A percentile compares a stretch with the other conserved stretches of the same genome.
Conservation (phyloP, 208 protist species). For the Leishmania major region DNA sequence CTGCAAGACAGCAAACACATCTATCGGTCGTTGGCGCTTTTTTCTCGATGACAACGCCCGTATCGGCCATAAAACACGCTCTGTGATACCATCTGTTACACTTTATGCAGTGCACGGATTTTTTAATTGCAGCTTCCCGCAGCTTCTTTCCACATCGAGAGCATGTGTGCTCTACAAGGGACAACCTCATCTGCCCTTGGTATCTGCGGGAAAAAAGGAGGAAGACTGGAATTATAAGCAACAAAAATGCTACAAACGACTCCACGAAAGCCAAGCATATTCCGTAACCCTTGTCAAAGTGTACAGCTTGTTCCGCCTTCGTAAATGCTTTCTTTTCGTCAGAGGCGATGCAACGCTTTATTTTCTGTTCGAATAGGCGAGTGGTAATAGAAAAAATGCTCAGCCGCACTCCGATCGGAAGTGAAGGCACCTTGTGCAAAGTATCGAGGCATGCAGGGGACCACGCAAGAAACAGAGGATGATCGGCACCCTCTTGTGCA, state of each 20-base stretch:
- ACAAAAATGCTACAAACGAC: not conserved
- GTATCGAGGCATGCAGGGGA: slow-evolving; percentile 14
- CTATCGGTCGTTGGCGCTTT: not conserved
- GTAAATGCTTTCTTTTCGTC: not conserved
- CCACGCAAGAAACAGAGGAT: slow-evolving; percentile 33
- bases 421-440: slow-evolving; percentile 29
- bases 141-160: slow-evolving; percentile 21
- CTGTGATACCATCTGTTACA: slow-evolving; percentile 41
- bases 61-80: slow-evolving; percentile 60
- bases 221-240: not conserved
- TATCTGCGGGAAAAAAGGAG: slow-evolving; percentile 1
- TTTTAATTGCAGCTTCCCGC: not conserved
- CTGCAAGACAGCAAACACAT: slow-evolving; percentile 62
- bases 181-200: not conserved
- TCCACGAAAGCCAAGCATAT: not conserved
- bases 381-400: slow-evolving; percentile 28
- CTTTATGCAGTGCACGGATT: slow-evolving; percentile 18
- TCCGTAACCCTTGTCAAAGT: not conserved
- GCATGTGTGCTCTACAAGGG: slow-evolving; percentile 1
- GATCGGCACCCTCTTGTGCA: slow-evolving; percentile 38
- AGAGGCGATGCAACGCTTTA: not conserved
- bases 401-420: slow-evolving; percentile 3
- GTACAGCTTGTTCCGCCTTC: not conserved
- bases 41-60: slow-evolving; percentile 24
- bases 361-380: not conserved